Conservation (phyloP, 345 rosid genomes). For the Hibiscus tridactylites region DNA sequence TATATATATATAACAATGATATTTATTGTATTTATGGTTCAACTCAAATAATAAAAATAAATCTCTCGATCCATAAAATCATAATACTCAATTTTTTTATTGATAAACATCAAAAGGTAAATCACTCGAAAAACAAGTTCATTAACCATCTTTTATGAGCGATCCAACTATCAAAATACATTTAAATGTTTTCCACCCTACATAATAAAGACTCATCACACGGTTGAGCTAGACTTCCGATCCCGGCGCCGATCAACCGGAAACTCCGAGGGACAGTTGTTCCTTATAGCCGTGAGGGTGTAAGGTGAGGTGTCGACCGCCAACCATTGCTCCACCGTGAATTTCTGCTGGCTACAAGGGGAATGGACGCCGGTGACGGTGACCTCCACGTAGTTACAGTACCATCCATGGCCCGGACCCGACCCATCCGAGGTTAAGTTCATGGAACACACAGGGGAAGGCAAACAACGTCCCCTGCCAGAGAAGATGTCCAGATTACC, state of each 20-base stretch:
- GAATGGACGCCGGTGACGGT: slow-evolving; percentile 51
- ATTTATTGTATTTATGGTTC: too few relatives aligned
- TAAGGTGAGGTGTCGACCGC: slow-evolving; percentile 57
- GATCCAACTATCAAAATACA: too few relatives aligned
- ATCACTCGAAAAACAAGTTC: too few relatives aligned
- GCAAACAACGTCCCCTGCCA: slow-evolving; percentile 56
- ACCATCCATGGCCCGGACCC: slow-evolving; percentile 76
- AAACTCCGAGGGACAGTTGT: slow-evolving; percentile 28
- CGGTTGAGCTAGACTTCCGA: neutral
- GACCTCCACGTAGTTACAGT: slow-evolving; percentile 79
- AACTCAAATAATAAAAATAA: too few relatives aligned
- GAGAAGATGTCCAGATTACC: slow-evolving; percentile 85
- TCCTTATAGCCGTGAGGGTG: slow-evolving; percentile 46
- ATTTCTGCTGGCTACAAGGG: slow-evolving; percentile 43
- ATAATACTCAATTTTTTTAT: too few relatives aligned
- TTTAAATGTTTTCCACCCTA: too few relatives aligned
- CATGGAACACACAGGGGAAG: slow-evolving; percentile 48
- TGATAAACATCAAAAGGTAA: too few relatives aligned
- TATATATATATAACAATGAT: too few relatives aligned
- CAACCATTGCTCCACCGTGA: slow-evolving; percentile 87
- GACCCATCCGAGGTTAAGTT: slow-evolving; percentile 75
- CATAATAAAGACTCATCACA: neutral
- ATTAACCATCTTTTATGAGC: too few relatives aligned
- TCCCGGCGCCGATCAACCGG: neutral
- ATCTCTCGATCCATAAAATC: too few relatives aligned